Conservation (phyloP, 176 grass and related monocot species). For the Oryza officinalis region DNA sequence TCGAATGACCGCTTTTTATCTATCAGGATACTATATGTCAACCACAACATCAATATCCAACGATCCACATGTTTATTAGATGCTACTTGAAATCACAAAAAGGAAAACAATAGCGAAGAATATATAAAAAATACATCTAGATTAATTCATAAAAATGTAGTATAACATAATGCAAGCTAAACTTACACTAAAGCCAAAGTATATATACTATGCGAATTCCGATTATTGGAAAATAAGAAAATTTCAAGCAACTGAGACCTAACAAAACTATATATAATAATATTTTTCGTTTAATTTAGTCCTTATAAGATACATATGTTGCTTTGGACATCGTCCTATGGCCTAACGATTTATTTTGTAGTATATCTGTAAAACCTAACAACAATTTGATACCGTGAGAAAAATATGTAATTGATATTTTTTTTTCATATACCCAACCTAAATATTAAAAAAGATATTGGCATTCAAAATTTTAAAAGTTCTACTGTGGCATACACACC, state of each 20-base stretch:
- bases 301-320: too few species aligned
- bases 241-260: too few species aligned
- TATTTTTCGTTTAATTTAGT: too few species aligned
- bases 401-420: background rate
- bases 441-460: background rate
- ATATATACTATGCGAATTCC: background rate
- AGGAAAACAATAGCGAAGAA: background rate
- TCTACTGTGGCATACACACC: too few species aligned
- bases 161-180: background rate
- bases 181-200: background rate
- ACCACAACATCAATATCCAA: background rate
- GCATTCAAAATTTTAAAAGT: too few species aligned
- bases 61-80: background rate
- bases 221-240: background rate
- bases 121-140: background rate
- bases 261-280: too few species aligned
- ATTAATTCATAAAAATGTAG: background rate
- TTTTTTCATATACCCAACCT: background rate
- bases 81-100: background rate
- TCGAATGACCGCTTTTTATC: too few species aligned
- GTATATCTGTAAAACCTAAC: background rate
- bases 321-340: too few species aligned
- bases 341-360: background rate
- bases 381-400: background rate
- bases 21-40: background rate